These are phyloP conservation scores for Citrus unshiu DNA, from an alignment of 345 rosid species.

Conservation along the genomic window DNA sequence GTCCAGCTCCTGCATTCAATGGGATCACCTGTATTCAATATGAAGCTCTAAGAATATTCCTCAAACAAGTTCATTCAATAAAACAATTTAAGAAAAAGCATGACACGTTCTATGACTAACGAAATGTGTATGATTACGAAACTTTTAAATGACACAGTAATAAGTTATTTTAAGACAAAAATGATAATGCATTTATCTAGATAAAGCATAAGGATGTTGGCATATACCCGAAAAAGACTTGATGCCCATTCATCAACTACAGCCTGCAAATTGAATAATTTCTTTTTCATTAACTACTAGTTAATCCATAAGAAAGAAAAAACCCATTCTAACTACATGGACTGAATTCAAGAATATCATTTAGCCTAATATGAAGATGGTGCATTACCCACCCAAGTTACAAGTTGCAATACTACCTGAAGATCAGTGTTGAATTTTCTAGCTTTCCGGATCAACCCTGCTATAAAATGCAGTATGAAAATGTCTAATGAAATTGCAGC, in stretches of 20 bases:
- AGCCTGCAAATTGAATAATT: slow-evolving; percentile 55
- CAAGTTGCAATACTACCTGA: slow-evolving; percentile 42
- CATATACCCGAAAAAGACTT: slow-evolving; percentile 80
- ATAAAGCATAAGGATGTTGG: slow-evolving; percentile 15
- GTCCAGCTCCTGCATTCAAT: slow-evolving; percentile 99
- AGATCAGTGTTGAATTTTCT: slow-evolving; percentile 85
- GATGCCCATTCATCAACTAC: slow-evolving; percentile 97
- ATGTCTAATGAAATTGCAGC: slow-evolving; percentile 93
- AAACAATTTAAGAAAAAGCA: not conserved
- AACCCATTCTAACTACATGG: not conserved
- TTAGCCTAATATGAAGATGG: not conserved
- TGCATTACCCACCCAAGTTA: not conserved
- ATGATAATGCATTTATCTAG: not conserved
- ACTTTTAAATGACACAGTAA: not conserved
- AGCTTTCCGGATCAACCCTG: slow-evolving; percentile 59
- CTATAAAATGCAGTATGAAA: slow-evolving; percentile 73
- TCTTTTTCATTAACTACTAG: slow-evolving; percentile 15
- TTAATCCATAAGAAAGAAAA: not conserved
- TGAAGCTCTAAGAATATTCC: slow-evolving; percentile 82
- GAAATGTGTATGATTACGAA: too few species aligned
- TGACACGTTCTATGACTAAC: slow-evolving; percentile 11
- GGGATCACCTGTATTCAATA: slow-evolving; percentile 99
- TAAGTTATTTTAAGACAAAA: not conserved
- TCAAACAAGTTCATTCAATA: slow-evolving; percentile 22
- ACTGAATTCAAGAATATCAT: not conserved